Evolutionary conservation across 2,329 filamentous ascomycete genomes (phyloP), one percentile per base, ranked within the genome.

Genomic region (Pseudonectria buxi): DNA sequence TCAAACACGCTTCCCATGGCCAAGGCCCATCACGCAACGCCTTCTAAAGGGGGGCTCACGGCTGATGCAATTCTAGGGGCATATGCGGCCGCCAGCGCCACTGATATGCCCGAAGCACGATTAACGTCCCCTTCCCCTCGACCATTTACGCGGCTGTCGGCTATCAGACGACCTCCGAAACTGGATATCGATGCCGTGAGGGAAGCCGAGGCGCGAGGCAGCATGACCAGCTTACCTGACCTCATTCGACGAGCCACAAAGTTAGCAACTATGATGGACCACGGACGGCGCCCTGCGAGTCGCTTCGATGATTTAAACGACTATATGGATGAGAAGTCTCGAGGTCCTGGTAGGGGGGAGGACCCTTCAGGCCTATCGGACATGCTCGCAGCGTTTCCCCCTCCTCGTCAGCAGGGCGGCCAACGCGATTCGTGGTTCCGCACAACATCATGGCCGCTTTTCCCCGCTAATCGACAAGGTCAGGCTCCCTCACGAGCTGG

Each of bases 191-290:
- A 89, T 53, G 85, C 85, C 4, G 84, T 94, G 4, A 76, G 79
- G 45, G 79, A 83, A 33, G 85, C 86, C 12, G 87, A 95, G 59
- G 77, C 83, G 2, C 78, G 92, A 53, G 89, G 87, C 4, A 95
- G 89, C 56, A 69, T 95, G 44, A 96, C 92, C 2, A 95, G 89
- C 61, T 67, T 98, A 40, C 84, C 89, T 0, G 92, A 96, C 57
- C 67, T 98, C 41, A 96, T 98, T 47, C 75, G 79, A 52, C 78
- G 92, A 49, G 92, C 92, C 10, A 96, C 90, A 1, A 79, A 78
- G 46, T 67, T 96, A 26, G 90, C 89, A 12, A 78, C 86, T 0
- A 88, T 94, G 61, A 80, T 98, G 39, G 90, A 96, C 51, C 81
- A 81, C 46, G 90, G 90, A 10, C 81, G 68, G 44, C 66, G 78